Conservation (phyloP, 345 rosid genomes). For the Rhodamnia argentea region DNA sequence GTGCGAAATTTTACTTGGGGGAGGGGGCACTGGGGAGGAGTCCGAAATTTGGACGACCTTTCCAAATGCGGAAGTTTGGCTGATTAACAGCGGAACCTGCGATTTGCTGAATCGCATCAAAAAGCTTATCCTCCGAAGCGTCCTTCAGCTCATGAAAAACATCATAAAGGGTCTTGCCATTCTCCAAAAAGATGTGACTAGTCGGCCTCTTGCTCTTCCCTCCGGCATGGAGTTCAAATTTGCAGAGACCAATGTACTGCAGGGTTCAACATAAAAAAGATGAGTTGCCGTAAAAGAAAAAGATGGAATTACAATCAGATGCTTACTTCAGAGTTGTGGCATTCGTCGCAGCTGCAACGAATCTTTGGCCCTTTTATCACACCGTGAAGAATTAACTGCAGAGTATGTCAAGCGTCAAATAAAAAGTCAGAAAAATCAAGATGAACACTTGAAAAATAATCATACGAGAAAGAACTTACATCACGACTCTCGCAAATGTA, state of each 20-base stretch:
- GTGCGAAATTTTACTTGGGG: not conserved
- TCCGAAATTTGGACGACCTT: slow-evolving; percentile 16
- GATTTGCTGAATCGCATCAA: slow-evolving; percentile 28
- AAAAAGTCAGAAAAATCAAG: not conserved
- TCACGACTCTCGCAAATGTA: slow-evolving; percentile 46
- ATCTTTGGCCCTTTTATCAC: slow-evolving; percentile 33
- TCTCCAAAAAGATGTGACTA: slow-evolving; percentile 44
- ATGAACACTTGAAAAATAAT: not conserved
- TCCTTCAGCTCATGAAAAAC: slow-evolving; percentile 46
- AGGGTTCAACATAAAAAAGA: not conserved
- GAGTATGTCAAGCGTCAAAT: not conserved
- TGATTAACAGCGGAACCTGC: slow-evolving; percentile 34
- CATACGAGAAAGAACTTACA: slow-evolving; percentile 12
- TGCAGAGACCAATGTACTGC: slow-evolving; percentile 35
- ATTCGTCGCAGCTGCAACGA: slow-evolving; percentile 41
- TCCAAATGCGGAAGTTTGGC: slow-evolving; percentile 35
- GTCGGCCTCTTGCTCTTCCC: slow-evolving; percentile 55
- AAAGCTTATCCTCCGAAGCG: slow-evolving; percentile 32
- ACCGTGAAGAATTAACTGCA: slow-evolving; percentile 34
- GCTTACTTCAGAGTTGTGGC: slow-evolving; percentile 30
- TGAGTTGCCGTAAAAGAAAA: not conserved
- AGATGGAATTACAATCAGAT: not conserved
- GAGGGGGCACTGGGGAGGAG: not conserved
- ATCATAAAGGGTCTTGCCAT: slow-evolving; percentile 44
- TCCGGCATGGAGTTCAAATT: slow-evolving; percentile 44